phyloP scores from a whole-genome alignment of 2,329 filamentous ascomycete genomes.

The Aurifilum marmelostoma region DNA sequence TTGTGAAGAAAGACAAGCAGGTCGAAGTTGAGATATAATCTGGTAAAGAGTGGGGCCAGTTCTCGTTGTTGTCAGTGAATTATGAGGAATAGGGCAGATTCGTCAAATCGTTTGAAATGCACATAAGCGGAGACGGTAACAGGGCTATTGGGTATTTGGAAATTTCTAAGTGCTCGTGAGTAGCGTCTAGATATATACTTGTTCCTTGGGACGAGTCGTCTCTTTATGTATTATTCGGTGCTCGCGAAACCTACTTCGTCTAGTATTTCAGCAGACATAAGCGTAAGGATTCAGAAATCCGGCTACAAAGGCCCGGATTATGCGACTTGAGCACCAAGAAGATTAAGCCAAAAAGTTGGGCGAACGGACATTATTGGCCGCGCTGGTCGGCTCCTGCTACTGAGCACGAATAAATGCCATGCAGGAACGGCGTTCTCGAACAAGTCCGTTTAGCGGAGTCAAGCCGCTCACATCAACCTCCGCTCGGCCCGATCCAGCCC shows the following conservation, averaged over 20 bases:
- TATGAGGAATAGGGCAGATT: neutral
- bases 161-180: neutral
- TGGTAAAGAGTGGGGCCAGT: neutral
- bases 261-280: too few species aligned
- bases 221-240: neutral
- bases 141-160: neutral
- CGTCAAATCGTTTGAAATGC: neutral
- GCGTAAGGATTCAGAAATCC: too few species aligned
- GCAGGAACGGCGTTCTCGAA: neutral
- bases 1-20: neutral
- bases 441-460: neutral
- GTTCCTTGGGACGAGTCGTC: neutral
- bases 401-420: neutral
- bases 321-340: neutral
- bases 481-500: neutral
- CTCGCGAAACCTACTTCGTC: neutral
- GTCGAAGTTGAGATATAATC: neutral
- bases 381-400: neutral
- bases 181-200: neutral
- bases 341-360: neutral
- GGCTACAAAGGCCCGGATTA: too few species aligned
- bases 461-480: neutral
- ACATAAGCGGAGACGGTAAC: neutral
- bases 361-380: neutral
- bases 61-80: neutral